Base-by-base conservation (phyloP, 495 filamentous ascomycete genomes). In the Extremus antarcticus region DNA sequence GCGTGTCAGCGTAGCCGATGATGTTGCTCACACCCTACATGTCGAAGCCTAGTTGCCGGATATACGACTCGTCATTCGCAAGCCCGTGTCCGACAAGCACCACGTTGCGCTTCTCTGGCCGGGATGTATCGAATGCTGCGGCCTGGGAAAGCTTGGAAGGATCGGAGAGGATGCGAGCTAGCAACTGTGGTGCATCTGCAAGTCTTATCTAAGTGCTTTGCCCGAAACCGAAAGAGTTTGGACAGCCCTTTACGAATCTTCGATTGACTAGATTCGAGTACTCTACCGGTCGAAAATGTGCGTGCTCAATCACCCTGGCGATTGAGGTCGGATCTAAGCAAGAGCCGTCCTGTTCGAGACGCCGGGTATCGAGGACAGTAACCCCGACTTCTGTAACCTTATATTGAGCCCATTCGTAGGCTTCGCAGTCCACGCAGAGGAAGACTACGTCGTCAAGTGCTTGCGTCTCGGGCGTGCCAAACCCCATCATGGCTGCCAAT, bases 391-490 rank as follows among this genome's bases (percentile, higher is more conserved):
- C 52, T 17, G 52, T 54, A 22, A 54, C 38, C 39, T 56, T 56
- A 19, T 56, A 9, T 29, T 49, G 53, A 41, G 46, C 25, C 15
- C 16, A n/a, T 23, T 56, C 53, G 53, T 50, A 56, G 23, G 53
- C 53, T 50, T 56, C 53, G 47, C 43, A 47, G 46, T 56, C 53
- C 45, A 56, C 25, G 53, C 25, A 41, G 29, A 56, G 13, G 46
- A 56, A 56, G 20, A 56, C 25, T 17, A 39, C 19, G 21, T 45
- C 55, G 17, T 52, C 38, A 9, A 25, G 47, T 29, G 15, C 68
- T 75, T 9, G 65, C 69, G 11, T 72, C 64, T 38, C 63, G 41
- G 13, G 2, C 22, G 47, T 25, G 24, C 15, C 22, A 21, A 50
- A 32, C 13, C 47, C 47, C 15, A 50, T 17, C 11, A 50, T 50